phyloP scores from a whole-genome alignment of 2,329 filamentous ascomycete genomes.

The Botrytis elliptica region DNA sequence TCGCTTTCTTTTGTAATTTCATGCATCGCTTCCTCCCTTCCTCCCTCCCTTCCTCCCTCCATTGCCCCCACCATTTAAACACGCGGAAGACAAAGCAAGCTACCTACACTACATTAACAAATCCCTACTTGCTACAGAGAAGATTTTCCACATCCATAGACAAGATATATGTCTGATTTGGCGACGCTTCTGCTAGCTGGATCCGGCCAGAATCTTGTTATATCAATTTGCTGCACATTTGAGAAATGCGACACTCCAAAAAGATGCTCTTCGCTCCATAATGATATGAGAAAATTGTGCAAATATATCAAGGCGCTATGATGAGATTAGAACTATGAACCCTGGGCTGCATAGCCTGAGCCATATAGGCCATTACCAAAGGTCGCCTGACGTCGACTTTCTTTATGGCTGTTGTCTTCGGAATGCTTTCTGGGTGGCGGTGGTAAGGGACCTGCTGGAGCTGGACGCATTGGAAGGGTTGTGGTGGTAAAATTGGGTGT shows the following conservation, averaged over 20 bases:
- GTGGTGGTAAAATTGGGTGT: constrained; percentile 49
- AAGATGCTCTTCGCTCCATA: constrained; percentile 7
- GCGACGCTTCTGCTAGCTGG: not conserved
- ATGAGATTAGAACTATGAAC: not conserved
- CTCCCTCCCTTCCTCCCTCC: not conserved
- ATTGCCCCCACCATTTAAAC: not conserved
- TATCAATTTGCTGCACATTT: not conserved
- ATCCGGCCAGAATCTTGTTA: not conserved
- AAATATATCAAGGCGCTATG: constrained; percentile 10
- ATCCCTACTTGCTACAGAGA: constrained; percentile 10
- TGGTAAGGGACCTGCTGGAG: constrained; percentile 56
- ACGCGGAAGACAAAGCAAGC: not conserved
- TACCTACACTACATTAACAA: not conserved
- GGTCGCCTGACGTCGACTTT: constrained; percentile 53
- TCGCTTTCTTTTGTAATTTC: constrained; percentile 6
- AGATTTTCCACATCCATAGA: not conserved
- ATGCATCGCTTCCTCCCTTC: not conserved
- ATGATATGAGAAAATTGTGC: constrained; percentile 12
- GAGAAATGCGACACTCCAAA: constrained; percentile 16
- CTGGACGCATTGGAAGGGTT: constrained; percentile 62
- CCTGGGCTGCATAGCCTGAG: constrained; percentile 22
- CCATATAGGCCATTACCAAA: constrained; percentile 45
- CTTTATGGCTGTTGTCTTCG: constrained; percentile 44
- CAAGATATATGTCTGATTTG: not conserved
- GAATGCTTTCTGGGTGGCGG: constrained; percentile 58